Evolutionary conservation across 2,329 filamentous ascomycete species (phyloP).

Genomic region (Fusarium armeniacum): DNA sequence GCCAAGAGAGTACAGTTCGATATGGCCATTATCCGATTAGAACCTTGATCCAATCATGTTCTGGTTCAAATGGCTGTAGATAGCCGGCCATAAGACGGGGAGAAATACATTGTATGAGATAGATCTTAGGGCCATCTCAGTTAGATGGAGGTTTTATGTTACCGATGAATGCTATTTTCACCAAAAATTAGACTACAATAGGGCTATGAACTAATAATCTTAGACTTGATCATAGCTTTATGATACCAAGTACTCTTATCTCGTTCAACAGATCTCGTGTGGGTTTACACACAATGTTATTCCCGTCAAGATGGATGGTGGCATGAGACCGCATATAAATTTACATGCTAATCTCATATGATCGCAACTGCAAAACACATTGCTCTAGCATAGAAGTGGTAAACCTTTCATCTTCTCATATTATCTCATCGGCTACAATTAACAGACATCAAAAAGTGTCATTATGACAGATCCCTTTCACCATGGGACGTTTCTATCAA

Average conservation of each 20-base stretch:
- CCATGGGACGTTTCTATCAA: slow-evolving; percentile 39
- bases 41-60: not conserved
- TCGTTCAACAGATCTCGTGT: not conserved
- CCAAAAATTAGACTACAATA: not conserved
- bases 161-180: not conserved
- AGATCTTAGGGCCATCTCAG: slow-evolving; percentile 11
- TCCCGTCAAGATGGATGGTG: slow-evolving; percentile 13
- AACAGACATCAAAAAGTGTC: slow-evolving; percentile 4
- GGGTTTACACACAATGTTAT: slow-evolving; percentile 9
- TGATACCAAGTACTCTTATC: not conserved
- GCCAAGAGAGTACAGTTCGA: not conserved
- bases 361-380: slow-evolving; percentile 2
- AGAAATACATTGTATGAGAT: slow-evolving; percentile 15
- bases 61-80: not conserved
- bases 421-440: slow-evolving; percentile 29
- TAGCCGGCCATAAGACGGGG: not conserved
- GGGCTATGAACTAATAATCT: not conserved
- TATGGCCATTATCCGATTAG: not conserved
- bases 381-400: slow-evolving; percentile 9
- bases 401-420: slow-evolving; percentile 23
- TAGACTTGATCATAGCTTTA: not conserved
- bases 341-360: slow-evolving; percentile 26
- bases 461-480: slow-evolving; percentile 42
- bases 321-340: slow-evolving; percentile 14
- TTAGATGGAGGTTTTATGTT: not conserved